Conservation (phyloP, 1,284 basidiomycete genomes). For the Naganishia sp. region DNA sequence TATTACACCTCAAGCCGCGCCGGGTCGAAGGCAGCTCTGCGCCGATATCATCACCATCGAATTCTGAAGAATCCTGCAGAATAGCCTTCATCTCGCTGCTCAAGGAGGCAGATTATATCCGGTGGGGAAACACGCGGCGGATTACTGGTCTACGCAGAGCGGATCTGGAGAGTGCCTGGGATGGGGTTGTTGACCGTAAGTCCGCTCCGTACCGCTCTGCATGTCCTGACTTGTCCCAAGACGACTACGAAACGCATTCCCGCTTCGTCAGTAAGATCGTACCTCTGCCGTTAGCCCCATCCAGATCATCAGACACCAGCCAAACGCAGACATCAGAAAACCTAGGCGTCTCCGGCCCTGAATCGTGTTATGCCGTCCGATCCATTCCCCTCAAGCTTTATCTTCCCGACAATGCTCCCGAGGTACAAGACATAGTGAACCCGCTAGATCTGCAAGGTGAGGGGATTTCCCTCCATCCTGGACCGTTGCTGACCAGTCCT, state of each 20-base stretch:
- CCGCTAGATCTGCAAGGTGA: conserved; percentile 58
- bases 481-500: neutral
- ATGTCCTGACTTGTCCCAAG: conserved; percentile 52
- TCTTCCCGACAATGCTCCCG: conserved; percentile 79
- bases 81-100: conserved; percentile 88
- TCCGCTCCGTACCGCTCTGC: conserved; percentile 28
- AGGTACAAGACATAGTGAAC: conserved; percentile 82
- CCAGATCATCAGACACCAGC: conserved; percentile 54
- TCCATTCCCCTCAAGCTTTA: conserved; percentile 87
- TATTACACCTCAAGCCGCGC: conserved; percentile 76
- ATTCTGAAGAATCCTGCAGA: conserved; percentile 77
- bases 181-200: conserved; percentile 85
- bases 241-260: conserved; percentile 94
- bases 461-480: neutral
- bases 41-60: conserved; percentile 72
- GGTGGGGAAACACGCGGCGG: conserved; percentile 90
- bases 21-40: conserved; percentile 57
- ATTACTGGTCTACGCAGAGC: conserved; percentile 83
- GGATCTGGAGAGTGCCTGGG: conserved; percentile 92
- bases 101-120: conserved; percentile 91
- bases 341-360: conserved; percentile 54
- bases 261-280: conserved; percentile 81
- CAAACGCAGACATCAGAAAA: conserved; percentile 64
- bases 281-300: conserved; percentile 49
- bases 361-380: conserved; percentile 72